These are phyloP conservation scores for Paecilomyces sp. DNA, from an alignment of 2,329 filamentous ascomycete species.

Conservation along the genomic window DNA sequence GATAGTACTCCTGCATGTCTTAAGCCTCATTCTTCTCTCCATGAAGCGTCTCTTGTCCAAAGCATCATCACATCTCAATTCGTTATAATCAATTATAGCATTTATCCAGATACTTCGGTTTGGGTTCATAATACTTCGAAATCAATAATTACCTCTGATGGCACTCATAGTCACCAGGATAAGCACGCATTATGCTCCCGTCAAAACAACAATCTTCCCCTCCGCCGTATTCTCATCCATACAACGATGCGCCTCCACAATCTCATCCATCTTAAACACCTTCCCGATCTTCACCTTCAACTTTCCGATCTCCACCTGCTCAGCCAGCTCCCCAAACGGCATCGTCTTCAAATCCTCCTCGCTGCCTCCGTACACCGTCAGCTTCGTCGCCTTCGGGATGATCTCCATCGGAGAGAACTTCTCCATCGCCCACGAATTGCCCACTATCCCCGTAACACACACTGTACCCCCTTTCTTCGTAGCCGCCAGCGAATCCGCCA, in stretches of 20 bases:
- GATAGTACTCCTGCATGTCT: no score
- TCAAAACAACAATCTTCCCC: slow-evolving; percentile 40
- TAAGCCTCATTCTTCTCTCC: no score
- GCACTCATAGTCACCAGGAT: no score
- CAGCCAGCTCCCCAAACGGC: slow-evolving; percentile 33
- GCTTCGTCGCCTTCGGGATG: slow-evolving; percentile 32
- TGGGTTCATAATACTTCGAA: neutral
- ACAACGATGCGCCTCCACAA: slow-evolving; percentile 38
- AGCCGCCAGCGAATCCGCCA: slow-evolving; percentile 40
- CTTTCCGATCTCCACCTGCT: slow-evolving; percentile 30
- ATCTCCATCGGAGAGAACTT: slow-evolving; percentile 37
- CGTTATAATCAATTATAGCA: no score
- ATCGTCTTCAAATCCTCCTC: slow-evolving; percentile 34
- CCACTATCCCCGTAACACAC: slow-evolving; percentile 42
- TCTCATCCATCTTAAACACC: slow-evolving; percentile 38
- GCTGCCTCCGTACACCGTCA: slow-evolving; percentile 37
- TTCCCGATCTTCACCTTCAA: slow-evolving; percentile 37
- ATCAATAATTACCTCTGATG: neutral
- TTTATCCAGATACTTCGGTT: no score
- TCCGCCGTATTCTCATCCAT: slow-evolving; percentile 40
- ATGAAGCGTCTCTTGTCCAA: no score
- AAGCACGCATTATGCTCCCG: neutral
- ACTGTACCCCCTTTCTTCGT: slow-evolving; percentile 32
- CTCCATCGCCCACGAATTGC: slow-evolving; percentile 34
- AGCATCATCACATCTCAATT: no score